Evolutionary conservation across 2,329 filamentous ascomycete species (phyloP).

Genomic region (Clonostachys byssicola): DNA sequence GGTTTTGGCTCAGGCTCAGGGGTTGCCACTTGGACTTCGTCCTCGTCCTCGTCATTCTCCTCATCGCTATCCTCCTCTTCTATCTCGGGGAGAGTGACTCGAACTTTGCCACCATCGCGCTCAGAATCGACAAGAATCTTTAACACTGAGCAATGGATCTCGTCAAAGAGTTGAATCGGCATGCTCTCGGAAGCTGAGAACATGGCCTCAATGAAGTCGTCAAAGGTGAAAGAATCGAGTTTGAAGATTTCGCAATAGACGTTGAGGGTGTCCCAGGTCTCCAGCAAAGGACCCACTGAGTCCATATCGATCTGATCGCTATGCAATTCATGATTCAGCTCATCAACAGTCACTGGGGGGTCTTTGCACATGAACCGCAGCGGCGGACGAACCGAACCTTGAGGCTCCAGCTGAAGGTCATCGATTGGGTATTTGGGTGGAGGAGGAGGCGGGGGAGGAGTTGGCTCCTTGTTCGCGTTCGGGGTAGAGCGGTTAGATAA

Average conservation of each 20-base stretch:
- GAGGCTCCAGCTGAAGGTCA: conserved; percentile 76
- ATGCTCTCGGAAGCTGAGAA: conserved; percentile 68
- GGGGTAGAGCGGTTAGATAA: background rate
- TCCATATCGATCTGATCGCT: conserved; percentile 64
- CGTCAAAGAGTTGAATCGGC: conserved; percentile 80
- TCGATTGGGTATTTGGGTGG: conserved; percentile 94
- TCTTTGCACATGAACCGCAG: conserved; percentile 75
- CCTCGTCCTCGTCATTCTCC: conserved; percentile 54
- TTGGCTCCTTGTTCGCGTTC: conserved; percentile 14
- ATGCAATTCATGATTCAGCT: conserved; percentile 10
- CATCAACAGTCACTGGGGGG: conserved; percentile 34
- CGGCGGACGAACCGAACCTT: conserved; percentile 63
- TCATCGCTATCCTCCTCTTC: conserved; percentile 68
- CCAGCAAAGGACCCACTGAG: conserved; percentile 79
- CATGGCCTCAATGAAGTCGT: conserved; percentile 90
- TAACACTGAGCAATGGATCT: conserved; percentile 86
- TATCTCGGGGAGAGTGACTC: conserved; percentile 73
- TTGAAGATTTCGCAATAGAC: conserved; percentile 96
- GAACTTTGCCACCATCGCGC: conserved; percentile 71
- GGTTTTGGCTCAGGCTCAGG: conserved; percentile 69
- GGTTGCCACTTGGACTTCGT: conserved; percentile 47
- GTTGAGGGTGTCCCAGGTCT: conserved; percentile 95
- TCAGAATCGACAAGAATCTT: conserved; percentile 80
- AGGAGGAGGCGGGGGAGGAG: conserved; percentile 59
- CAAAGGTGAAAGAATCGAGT: conserved; percentile 95